Conservation (phyloP, 2,329 filamentous ascomycete genomes). For the Fusarium pseudonygamai region DNA sequence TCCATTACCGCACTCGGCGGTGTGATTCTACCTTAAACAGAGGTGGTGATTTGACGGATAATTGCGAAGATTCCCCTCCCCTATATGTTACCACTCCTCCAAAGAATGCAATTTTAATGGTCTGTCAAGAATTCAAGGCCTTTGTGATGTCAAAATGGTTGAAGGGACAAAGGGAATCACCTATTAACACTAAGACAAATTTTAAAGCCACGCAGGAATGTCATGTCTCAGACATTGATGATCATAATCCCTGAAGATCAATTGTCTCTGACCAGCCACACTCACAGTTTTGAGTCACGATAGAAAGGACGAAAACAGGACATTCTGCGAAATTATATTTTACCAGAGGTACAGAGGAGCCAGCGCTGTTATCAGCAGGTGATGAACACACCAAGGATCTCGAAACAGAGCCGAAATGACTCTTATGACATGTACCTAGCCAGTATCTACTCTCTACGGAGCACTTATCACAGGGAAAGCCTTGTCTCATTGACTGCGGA, state of each 20-base stretch:
- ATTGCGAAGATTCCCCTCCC: not conserved
- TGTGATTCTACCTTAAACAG: not conserved
- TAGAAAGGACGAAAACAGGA: not conserved
- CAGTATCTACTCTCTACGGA: not conserved
- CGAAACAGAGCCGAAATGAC: conserved; percentile 34
- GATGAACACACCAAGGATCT: not conserved
- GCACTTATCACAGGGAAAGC: conserved; percentile 1
- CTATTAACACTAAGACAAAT: conserved; percentile 11
- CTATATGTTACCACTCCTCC: not conserved
- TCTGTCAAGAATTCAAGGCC: not conserved
- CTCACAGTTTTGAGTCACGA: not conserved
- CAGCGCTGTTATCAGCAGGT: not conserved
- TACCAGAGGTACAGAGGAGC: not conserved
- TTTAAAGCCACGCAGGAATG: conserved; percentile 4
- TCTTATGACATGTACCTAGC: not conserved
- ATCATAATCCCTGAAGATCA: not conserved
- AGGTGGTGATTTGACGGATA: not conserved
- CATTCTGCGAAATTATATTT: not conserved
- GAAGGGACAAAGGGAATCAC: not conserved
- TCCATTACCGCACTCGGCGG: not conserved
- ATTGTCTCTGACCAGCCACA: conserved; percentile 10
- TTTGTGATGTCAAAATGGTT: not conserved
- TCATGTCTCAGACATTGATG: not conserved
- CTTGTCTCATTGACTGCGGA: conserved; percentile 15
- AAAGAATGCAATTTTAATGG: conserved; percentile 5